Base-by-base conservation (phyloP, 75 land plant genomes). In the Adiantum capillusveneris region DNA sequence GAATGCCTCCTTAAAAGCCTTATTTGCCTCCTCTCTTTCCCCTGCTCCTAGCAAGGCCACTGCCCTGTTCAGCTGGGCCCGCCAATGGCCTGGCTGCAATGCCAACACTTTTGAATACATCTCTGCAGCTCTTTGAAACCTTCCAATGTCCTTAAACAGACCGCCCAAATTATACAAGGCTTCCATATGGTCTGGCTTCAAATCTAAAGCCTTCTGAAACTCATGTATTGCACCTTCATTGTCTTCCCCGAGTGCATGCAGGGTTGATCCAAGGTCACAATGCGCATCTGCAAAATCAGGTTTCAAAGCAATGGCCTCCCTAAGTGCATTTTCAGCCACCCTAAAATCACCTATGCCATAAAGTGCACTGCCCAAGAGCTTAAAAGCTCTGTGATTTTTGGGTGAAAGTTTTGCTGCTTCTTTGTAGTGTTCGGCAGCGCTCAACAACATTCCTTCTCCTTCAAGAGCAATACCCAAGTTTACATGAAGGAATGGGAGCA, bases 251-350 rank as follows among this genome's bases (percentile, higher is more conserved):
- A 90, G 60, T 1, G 96, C 98, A 66, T 94, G 98, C 55, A 94
- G 69, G 6, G 79, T 85, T 0, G 98, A 94, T 6, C 88, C 98
- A 53, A 94, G 78, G 66, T 94, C 98, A 64, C 98, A 94, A 53
- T 90, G 98, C 9, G 98, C 98, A 71, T 94, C 96, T 7, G 96
- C 88, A 69, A 79, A 94, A 44, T 90, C 91, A 12, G 81, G 74
- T 52, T 80, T 75, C 63, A 86, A 52, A 36, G 73, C 79, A 53
- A 86, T 71, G 5, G 96, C 98, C 65, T 94, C 98, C 45, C 78
- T 83, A 31, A 94, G 71, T 1, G 91, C 90, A 70, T 90, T 94
- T 58, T 86, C 90, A n/a, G 98, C 90, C 11, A 91, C 87, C 53
- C 87, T 72, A 67, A 83, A 86, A 66, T 94, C 98, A 6, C 98